Conservation (phyloP, 441 rosid genomes). For the Pelargonium myrrhifolium region DNA sequence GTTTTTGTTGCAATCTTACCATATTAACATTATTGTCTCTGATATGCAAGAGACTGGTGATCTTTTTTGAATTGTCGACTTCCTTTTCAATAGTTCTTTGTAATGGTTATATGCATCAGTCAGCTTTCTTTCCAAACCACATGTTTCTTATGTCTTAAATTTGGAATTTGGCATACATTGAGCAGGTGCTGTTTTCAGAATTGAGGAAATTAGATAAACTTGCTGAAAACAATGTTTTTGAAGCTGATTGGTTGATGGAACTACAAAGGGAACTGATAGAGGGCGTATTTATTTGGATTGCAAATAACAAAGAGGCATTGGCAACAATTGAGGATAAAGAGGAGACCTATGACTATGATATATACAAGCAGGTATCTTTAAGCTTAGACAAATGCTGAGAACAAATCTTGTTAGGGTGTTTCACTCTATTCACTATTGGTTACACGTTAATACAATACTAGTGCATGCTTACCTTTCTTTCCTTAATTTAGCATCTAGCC, state of each 20-base stretch:
- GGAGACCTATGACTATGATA: conserved; percentile 17
- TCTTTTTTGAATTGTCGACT: neutral
- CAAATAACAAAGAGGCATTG: conserved; percentile 32
- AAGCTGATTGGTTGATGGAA: conserved; percentile 42
- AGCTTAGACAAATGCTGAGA: neutral
- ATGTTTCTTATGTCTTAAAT: conserved; percentile 7
- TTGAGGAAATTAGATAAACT: conserved; percentile 39
- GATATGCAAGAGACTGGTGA: neutral
- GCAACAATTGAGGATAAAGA: conserved; percentile 17
- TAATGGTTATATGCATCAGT: neutral
- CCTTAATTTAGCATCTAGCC: no score
- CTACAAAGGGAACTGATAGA: conserved; percentile 41
- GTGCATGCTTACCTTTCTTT: no score
- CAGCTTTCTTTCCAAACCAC: neutral
- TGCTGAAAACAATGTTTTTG: conserved; percentile 33
- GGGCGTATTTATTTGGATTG: conserved; percentile 39
- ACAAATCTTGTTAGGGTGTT: neutral
- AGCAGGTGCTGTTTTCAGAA: conserved; percentile 49
- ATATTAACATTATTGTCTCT: no score
- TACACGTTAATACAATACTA: no score
- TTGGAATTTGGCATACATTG: conserved; percentile 17
- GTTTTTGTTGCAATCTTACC: no score
- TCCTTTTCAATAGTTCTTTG: neutral
- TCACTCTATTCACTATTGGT: neutral
- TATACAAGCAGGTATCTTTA: conserved; percentile 29